Evolutionary conservation across 2,329 filamentous ascomycete species (phyloP), one percentile per base, ranked within the genome.

Genomic region (Exophiala bonariae): DNA sequence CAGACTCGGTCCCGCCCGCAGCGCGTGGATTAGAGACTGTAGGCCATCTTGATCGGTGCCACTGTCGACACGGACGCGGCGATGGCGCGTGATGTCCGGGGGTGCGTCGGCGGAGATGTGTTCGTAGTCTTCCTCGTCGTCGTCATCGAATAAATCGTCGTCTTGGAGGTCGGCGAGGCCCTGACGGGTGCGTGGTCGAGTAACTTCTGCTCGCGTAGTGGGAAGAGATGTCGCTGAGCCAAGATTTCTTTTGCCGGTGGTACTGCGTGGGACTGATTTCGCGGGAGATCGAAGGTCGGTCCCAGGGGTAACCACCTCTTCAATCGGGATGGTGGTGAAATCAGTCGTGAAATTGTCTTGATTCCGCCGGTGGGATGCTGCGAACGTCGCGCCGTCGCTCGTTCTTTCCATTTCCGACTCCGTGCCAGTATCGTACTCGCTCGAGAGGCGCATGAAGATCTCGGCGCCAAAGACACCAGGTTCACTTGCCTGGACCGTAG

Each of bases 11-110:
- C 35, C 35, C 4, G 35, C 11, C 14, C n/a, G 9, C 19, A 37
- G 35, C 16, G 35, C 14, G n/a, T 22, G 14, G 8, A 37, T 37
- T 8, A 37, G 18, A 8, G 35, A 19, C 17, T 37, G 35, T 19
- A 37, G 16, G 4, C 35, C 18, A 18, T 34, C 17, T 14, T n/a
- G 6, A 6, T 26, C 23, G n/a, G n/a, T n/a, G n/a, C n/a, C n/a
- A n/a, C n/a, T n/a, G 6, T 26, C 23, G 23, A 6, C 23, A 9
- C 17, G 8, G 35, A 17, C 8, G n/a, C 35, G 35, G 22, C 42
- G 44, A 36, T 47, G 26, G 16, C 49, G 49, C 13, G 49, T 31
- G 11, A 51, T 47, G 28, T 51, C 44, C 18, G 49, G 49, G 14
- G 49, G 44, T 14, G 49, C 43, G 17, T 40, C 39, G 13, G 48